phyloP scores from a whole-genome alignment of 345 rosid species.

The Moringa oleifera region DNA sequence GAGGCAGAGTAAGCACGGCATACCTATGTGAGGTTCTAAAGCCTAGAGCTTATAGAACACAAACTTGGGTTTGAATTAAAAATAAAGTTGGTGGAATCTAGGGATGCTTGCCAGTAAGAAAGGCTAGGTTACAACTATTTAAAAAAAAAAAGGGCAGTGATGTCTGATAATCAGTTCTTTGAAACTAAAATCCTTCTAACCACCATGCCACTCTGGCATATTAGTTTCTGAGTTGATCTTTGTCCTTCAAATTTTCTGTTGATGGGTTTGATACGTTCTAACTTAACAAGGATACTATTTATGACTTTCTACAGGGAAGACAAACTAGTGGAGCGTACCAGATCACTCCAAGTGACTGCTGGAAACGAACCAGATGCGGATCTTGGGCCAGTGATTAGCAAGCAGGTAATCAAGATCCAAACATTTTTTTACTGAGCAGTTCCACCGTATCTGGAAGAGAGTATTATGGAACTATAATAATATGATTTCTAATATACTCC shows the following conservation, averaged over 20 bases:
- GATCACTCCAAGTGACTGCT: constrained; percentile 41
- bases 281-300: constrained; percentile 6
- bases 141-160: not conserved
- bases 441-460: not conserved
- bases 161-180: not conserved
- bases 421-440: not conserved
- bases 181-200: not conserved
- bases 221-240: not conserved
- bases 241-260: no score
- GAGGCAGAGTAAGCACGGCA: no score
- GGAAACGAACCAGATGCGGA: constrained; percentile 57
- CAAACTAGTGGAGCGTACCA: constrained; percentile 43
- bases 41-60: no score
- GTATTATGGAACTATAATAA: not conserved
- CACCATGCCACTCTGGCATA: not conserved
- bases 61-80: no score
- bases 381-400: constrained; percentile 60
- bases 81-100: not conserved
- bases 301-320: constrained; percentile 45
- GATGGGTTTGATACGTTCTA: constrained; percentile 1
- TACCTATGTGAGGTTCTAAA: not conserved
- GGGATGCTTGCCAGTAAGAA: not conserved
- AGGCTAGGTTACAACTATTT: not conserved
- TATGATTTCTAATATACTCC: not conserved
- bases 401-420: constrained; percentile 37